Conservation (phyloP, 2,329 filamentous ascomycete species). For the Aureobasidium uvarum region DNA sequence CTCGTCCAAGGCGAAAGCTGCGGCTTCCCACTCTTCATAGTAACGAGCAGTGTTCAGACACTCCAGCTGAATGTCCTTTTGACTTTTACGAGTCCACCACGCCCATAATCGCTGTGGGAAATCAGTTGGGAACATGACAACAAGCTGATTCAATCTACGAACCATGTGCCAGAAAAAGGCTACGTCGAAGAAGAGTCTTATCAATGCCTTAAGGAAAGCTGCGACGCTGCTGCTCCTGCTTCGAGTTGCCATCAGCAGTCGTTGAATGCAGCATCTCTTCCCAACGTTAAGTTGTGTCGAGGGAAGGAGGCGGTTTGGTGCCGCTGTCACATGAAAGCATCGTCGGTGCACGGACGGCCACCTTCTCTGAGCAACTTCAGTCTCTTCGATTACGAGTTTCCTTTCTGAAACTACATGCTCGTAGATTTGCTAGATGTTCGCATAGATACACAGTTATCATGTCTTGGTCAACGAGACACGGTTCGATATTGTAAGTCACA, state of each 20-base stretch:
- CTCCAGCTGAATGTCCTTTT: constrained; percentile 64
- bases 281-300: constrained; percentile 15
- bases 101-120: constrained; percentile 60
- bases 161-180: constrained; percentile 32
- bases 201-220: constrained; percentile 24
- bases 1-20: constrained; percentile 80
- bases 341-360: neutral
- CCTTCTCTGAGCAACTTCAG: neutral
- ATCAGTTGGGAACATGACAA: constrained; percentile 16
- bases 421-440: neutral
- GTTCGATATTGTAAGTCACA: neutral
- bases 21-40: constrained; percentile 84
- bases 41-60: constrained; percentile 63
- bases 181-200: constrained; percentile 28
- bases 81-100: constrained; percentile 66
- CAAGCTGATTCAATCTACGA: constrained; percentile 5
- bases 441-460: neutral
- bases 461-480: neutral
- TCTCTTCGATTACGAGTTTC: neutral
- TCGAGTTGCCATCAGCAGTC: constrained; percentile 25
- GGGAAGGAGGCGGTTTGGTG: constrained; percentile 2
- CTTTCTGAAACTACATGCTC: neutral
- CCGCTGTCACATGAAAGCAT: constrained; percentile 11
- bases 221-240: constrained; percentile 24
- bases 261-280: constrained; percentile 2